Evolutionary conservation across 2,329 filamentous ascomycete genomes (phyloP), one percentile per base, ranked within the genome.

Genomic region (Colletotrichum somersetense): DNA sequence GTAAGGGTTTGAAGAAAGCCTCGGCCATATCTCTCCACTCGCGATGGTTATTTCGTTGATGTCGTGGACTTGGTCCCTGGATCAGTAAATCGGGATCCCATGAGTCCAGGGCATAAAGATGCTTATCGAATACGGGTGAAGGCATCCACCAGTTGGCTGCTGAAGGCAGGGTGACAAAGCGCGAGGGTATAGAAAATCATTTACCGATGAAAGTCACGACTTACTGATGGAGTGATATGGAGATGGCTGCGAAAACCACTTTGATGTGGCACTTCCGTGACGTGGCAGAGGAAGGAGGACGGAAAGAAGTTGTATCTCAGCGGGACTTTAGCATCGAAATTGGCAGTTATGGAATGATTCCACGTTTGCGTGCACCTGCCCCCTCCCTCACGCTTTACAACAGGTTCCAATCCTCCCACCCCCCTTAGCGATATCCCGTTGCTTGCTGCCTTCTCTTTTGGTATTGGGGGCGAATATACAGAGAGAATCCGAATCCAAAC

Each of bases 21-120:
- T 64, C 62, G 6, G 50, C 50, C 62, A 55, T 64, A 4, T 56
- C 12, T 50, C 33, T 52, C 44, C 26, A 53, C 35, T 20, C 11
- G 42, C 23, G 42, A 7, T 35, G 11, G 33, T 53, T 35, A 4
- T 20, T 53, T 8, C 33, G 35, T 26, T 14, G 26, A 16, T 16
- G 35, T 26, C 18, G n/a, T 14, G 11, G 38, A 40, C 30, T n/a
- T 44, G 16, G 11, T 46, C n/a, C 16, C 26, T 16, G 26, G 18
- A 7, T n/a, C 55, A n/a, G 35, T 18, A 2, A 12, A 40, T 40
- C 35, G 20, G 20, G 7, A 58, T 12, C 12, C 12, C 6, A 35
- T 18, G n/a, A 26, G 12, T 58, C 12, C n/a, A n/a, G n/a, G 6
- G 20, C 55, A 26, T 2, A 42, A 10, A 58, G n/a, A 35, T 23